These are phyloP conservation scores for Arthrobotrys sphaeroides DNA, from an alignment of 2,329 filamentous ascomycete genomes.

Conservation along the genomic window DNA sequence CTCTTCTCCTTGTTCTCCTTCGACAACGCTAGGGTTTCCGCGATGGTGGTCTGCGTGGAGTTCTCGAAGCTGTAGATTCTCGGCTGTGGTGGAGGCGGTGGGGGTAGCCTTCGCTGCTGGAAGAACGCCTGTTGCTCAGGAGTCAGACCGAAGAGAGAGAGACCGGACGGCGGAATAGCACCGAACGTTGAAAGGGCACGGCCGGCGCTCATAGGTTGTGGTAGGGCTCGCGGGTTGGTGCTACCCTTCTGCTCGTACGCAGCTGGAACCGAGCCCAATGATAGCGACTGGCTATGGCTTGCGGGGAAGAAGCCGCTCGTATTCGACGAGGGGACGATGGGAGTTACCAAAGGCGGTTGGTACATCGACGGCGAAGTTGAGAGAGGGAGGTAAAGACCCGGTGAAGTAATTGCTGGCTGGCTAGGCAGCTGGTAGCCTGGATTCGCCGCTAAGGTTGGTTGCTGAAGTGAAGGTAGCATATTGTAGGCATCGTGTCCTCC, in stretches of 20 bases:
- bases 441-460: slow-evolving; percentile 6
- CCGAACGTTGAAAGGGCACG: slow-evolving; percentile 42
- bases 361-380: slow-evolving; percentile 37
- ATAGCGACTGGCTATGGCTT: slow-evolving; percentile 14
- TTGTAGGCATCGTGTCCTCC: slow-evolving; percentile 25
- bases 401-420: slow-evolving; percentile 22
- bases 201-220: slow-evolving; percentile 43
- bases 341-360: slow-evolving; percentile 43
- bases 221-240: slow-evolving; percentile 30
- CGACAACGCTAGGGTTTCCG: slow-evolving; percentile 24
- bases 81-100: slow-evolving; percentile 47
- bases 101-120: slow-evolving; percentile 40
- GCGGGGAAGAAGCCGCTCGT: slow-evolving; percentile 21
- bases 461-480: slow-evolving; percentile 30
- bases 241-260: slow-evolving; percentile 27
- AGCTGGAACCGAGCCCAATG: slow-evolving; percentile 16
- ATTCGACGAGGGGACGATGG: slow-evolving; percentile 33
- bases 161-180: slow-evolving; percentile 43
- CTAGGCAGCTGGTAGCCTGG: slow-evolving; percentile 37
- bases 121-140: slow-evolving; percentile 48
- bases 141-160: slow-evolving; percentile 48
- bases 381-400: slow-evolving; percentile 30
- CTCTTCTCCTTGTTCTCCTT: slow-evolving; percentile 44
- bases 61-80: slow-evolving; percentile 50
- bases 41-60: slow-evolving; percentile 46